Evolutionary conservation across 176 grass and related monocot species (phyloP), one percentile per base, ranked within the genome.

Genomic region (Alopecurus myosuroides): DNA sequence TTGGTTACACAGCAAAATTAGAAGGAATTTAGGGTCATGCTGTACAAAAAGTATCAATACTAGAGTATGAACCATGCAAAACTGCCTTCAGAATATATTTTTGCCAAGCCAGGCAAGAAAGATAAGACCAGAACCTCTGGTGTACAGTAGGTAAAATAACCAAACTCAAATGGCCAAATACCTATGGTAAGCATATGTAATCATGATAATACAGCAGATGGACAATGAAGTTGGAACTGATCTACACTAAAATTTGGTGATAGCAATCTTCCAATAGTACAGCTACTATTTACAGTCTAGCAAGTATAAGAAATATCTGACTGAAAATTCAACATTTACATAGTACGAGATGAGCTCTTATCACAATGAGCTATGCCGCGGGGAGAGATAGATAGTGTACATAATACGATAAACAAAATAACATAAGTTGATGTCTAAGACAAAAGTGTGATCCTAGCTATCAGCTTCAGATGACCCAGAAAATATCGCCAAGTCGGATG

Each of bases 271-370:
- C 29, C 69, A 87, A 80, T 3, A 75, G 18, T 69, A 90, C 31
- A 84, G 1, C 48, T 76, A 86, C 51, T 31, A 49, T 87, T 83
- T 87, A 90, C 89, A 90, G 60, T 84, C 67, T 84, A 87, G 33
- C 37, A 66, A 80, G 49, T 53, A 79, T 87, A 70, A 63, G 36
- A 53, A 82, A 46, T 9, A 70, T 74, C 36, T 56, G 29, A 26
- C 76, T 58, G 58, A 57, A 89, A 76, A 33, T 69, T 76, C 11
- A 58, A 76, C 56, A 31, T 75, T 87, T 87, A 87, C 89, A 90
- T 80, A 61, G 58, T 34, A 84, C 79, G 82, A 51, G 61, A 90
- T 50, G 46, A 85, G 81, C 76, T 77, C 76, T 53, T 81, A 5
- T 69, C 48, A 73, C 52, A 85, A 74, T 35, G 37, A 85, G 69